phyloP scores from a whole-genome alignment of 495 filamentous ascomycete species.

The Xanthoparmelia taractica region DNA sequence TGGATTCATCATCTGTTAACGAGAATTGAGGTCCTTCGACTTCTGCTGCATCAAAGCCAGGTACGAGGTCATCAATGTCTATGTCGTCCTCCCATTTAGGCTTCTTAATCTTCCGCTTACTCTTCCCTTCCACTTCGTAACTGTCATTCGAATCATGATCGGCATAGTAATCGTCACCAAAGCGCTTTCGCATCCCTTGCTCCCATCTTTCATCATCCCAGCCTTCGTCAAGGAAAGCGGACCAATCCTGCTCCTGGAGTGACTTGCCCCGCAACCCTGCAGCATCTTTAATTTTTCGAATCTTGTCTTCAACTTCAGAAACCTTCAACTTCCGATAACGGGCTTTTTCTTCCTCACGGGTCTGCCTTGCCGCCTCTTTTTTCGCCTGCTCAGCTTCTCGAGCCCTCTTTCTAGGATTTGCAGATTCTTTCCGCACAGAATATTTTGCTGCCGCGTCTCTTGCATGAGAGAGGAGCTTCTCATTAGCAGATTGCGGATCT shows the following conservation, averaged over 20 bases:
- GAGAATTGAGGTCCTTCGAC: constrained; percentile 47
- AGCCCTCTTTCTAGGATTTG: constrained; percentile 62
- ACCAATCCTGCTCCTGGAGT: constrained; percentile 69
- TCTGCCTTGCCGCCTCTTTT: constrained; percentile 68
- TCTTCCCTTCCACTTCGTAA: constrained; percentile 38
- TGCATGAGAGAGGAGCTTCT: constrained; percentile 75
- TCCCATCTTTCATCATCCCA: constrained; percentile 88
- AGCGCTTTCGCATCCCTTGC: constrained; percentile 73
- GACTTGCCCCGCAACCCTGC: constrained; percentile 66
- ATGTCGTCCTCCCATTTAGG: constrained; percentile 96
- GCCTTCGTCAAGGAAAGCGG: constrained; percentile 69
- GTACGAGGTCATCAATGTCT: constrained; percentile 85
- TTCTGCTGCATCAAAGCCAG: constrained; percentile 67
- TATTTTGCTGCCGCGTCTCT: constrained; percentile 72
- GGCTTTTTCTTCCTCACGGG: constrained; percentile 72
- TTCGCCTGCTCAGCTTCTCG: constrained; percentile 68
- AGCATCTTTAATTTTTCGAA: constrained; percentile 75
- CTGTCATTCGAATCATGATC: constrained; percentile 46
- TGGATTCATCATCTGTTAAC: constrained; percentile 46
- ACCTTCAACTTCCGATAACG: constrained; percentile 78
- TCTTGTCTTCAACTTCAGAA: constrained; percentile 75
- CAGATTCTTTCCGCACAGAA: constrained; percentile 76
- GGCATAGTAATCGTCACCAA: constrained; percentile 84
- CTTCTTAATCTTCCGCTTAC: constrained; percentile 67
- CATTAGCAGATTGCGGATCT: constrained; percentile 75